Percentiles rank a stretch among this genome's conserved stretches.
phyloP scores from a whole-genome alignment of 2,329 filamentous ascomycete species.

The Colletotrichum melonis region DNA sequence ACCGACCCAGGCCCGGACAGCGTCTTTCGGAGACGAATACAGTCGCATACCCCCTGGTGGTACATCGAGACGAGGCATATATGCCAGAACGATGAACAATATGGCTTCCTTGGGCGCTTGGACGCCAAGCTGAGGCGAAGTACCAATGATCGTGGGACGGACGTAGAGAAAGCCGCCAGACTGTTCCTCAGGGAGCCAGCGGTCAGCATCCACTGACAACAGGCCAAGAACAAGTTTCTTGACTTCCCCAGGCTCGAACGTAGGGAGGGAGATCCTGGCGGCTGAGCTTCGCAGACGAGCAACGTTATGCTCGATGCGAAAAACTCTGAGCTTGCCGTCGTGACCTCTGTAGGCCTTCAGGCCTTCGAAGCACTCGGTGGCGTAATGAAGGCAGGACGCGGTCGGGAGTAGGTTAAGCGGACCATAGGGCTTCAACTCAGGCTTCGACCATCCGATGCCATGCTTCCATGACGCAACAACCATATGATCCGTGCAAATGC shows the following conservation, averaged over 20 bases:
- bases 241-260: conserved; percentile 77
- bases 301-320: conserved; percentile 81
- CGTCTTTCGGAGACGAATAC: conserved; percentile 82
- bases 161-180: conserved; percentile 84
- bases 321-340: conserved; percentile 79
- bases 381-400: conserved; percentile 86
- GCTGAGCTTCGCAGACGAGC: conserved; percentile 71
- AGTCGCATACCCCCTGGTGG: conserved; percentile 73
- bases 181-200: conserved; percentile 80
- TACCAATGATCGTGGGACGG: conserved; percentile 88
- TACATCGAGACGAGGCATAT: conserved; percentile 68
- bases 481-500: conserved; percentile 88
- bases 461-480: conserved; percentile 77
- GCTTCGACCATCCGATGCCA: conserved; percentile 76
- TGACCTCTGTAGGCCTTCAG: conserved; percentile 83
- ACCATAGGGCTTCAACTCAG: conserved; percentile 81
- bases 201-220: conserved; percentile 77
- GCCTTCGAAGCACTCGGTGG: conserved; percentile 91
- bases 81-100: conserved; percentile 82
- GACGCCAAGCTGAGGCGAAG: conserved; percentile 83
- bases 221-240: conserved; percentile 80
- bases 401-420: conserved; percentile 83
- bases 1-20: conserved; percentile 91
- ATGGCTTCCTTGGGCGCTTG: conserved; percentile 83
- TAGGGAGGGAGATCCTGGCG: conserved; percentile 77